phyloP scores from a whole-genome alignment of 495 filamentous ascomycete species.

The Halenospora varia region DNA sequence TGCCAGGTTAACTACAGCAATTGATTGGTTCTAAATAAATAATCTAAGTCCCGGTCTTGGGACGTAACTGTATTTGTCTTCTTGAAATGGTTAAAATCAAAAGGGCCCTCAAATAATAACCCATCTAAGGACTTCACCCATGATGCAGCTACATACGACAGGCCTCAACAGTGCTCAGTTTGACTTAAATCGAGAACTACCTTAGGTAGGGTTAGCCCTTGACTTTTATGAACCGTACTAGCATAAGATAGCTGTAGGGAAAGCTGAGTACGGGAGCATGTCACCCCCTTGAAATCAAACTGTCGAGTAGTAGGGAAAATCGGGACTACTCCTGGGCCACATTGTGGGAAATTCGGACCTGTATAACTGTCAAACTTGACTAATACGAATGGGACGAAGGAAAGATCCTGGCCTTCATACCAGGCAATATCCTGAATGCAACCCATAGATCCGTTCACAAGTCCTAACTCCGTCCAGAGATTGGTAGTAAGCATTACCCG shows the following conservation, averaged over 20 bases:
- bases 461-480: neutral
- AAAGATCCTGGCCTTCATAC: constrained; percentile 1
- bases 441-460: constrained; percentile 7
- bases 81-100: constrained; percentile 13
- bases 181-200: constrained; percentile 12
- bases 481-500: neutral
- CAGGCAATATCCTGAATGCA: neutral
- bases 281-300: constrained; percentile 4
- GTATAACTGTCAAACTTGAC: constrained; percentile 11
- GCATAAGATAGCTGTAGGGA: constrained; percentile 11
- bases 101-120: constrained; percentile 14
- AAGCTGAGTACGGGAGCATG: constrained; percentile 13
- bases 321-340: neutral
- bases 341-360: constrained; percentile 1
- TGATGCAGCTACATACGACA: constrained; percentile 14
- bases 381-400: neutral
- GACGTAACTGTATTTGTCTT: neutral
- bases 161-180: constrained; percentile 9
- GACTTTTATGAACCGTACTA: constrained; percentile 17
- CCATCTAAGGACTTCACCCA: constrained; percentile 13
- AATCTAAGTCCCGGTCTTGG: constrained; percentile 2
- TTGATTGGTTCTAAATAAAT: constrained; percentile 2
- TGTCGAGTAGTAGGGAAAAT: constrained; percentile 4
- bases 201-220: constrained; percentile 9
- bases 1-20: constrained; percentile 1